phyloP scores from a whole-genome alignment of 2,329 filamentous ascomycete genomes.

The Sordariomycetes sp. region DNA sequence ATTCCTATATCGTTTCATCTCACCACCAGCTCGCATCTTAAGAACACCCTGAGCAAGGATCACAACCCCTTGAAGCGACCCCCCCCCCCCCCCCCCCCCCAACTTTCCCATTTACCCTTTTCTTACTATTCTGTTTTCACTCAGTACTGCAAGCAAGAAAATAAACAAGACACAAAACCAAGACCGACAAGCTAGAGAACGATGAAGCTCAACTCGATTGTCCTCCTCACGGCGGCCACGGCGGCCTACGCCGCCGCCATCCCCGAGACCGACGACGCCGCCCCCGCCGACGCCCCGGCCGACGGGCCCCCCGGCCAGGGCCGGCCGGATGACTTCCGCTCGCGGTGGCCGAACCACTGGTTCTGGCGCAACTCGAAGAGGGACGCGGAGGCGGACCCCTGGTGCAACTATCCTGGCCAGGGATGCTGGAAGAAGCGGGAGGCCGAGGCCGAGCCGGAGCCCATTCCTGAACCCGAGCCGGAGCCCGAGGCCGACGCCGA shows the following conservation, averaged over 20 bases:
- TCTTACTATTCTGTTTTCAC: too few species aligned
- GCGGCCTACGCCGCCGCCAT: background rate
- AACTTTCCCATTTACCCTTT: background rate
- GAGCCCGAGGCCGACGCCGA: slow-evolving; percentile 11
- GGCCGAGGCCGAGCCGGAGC: slow-evolving; percentile 13
- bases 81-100: too few species aligned
- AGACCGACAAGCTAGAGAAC: slow-evolving; percentile 4
- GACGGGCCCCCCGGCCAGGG: too few species aligned
- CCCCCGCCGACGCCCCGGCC: slow-evolving; percentile 6
- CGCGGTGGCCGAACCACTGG: slow-evolving; percentile 22
- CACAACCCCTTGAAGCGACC: background rate
- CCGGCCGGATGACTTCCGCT: slow-evolving; percentile 14
- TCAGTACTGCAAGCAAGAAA: background rate
- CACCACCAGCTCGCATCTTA: background rate
- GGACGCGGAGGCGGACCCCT: slow-evolving; percentile 17
- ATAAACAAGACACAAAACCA: background rate
- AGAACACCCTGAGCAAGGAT: background rate
- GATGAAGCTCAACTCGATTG: slow-evolving; percentile 5
- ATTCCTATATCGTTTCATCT: background rate
- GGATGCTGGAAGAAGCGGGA: slow-evolving; percentile 15
- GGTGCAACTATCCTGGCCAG: slow-evolving; percentile 22
- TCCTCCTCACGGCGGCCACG: background rate
- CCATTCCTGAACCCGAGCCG: slow-evolving; percentile 14
- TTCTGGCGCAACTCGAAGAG: slow-evolving; percentile 33
- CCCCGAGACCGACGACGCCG: slow-evolving; percentile 8